phyloP scores from a whole-genome alignment of 164 flowering plant genomes.

The Vitis amurensis region DNA sequence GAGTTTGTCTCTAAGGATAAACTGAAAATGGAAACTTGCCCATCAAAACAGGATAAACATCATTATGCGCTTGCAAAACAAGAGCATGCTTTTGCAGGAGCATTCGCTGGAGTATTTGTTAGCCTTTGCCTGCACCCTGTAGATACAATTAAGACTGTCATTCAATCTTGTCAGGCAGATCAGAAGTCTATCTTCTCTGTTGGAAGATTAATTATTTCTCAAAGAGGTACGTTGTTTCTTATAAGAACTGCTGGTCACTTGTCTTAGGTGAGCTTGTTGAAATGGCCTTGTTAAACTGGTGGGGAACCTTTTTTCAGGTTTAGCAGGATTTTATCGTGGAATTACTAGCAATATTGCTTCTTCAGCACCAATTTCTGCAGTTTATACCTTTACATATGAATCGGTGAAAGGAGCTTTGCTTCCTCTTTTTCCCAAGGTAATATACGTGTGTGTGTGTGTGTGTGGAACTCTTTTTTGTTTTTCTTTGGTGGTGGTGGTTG shows the following conservation, averaged over 20 bases:
- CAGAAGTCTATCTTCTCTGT: constrained; percentile 51
- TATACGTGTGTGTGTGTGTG: constrained; percentile 1
- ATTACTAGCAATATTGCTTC: constrained; percentile 83
- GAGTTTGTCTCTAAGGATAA: constrained; percentile 17
- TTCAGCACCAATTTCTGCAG: constrained; percentile 96
- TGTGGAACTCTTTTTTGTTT: background rate
- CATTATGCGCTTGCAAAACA: constrained; percentile 48
- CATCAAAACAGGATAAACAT: constrained; percentile 27
- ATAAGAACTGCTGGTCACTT: background rate
- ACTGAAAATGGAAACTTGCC: constrained; percentile 13
- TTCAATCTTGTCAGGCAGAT: constrained; percentile 64
- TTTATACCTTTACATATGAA: constrained; percentile 94
- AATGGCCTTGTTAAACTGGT: background rate
- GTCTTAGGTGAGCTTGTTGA: background rate
- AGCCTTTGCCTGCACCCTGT: constrained; percentile 96
- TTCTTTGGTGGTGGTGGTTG: background rate
- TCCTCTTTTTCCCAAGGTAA: constrained; percentile 84
- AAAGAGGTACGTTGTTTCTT: constrained; percentile 64
- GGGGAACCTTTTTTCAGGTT: constrained; percentile 48
- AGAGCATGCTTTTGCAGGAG: constrained; percentile 96
- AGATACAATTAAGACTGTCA: constrained; percentile 88
- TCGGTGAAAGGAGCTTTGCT: constrained; percentile 79
- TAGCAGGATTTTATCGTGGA: constrained; percentile 90
- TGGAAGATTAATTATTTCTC: constrained; percentile 72
- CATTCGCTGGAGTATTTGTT: constrained; percentile 85